Evolutionary conservation across 768 basidiomycete genomes (phyloP), one percentile per base, ranked within the genome.

Genomic region (Exsudoporus frostii): DNA sequence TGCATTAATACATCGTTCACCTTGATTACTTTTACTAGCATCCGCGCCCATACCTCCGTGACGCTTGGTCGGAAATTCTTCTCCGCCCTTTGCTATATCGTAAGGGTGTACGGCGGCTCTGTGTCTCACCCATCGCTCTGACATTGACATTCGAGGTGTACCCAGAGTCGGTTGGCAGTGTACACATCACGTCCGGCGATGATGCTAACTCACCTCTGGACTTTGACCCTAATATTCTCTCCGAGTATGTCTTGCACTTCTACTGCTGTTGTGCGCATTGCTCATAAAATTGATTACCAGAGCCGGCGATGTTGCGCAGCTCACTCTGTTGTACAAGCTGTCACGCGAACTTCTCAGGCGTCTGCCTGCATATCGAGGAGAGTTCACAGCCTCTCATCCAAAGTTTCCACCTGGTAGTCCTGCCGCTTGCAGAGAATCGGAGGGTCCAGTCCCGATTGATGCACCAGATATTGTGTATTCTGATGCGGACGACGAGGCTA

Each of bases 301-400:
- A 29, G 29, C 48, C 1, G 22, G 72, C 8, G 81, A 82, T 58
- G 22, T 86, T 7, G 73, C 63, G 1, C 66, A 76, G 20, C 56
- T 84, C 43, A 71, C 70, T 48, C 80, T 80, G 74, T 71, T 62
- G 0, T 86, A 85, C 65, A 87, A 86, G 56, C 75, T 74, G 48
- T 48, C 63, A 5, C 74, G 84, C 2, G 84, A 87, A 67, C 56
- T 81, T 9, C 68, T 73, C 4, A 76, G 85, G 33, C 79, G 85
- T 15, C 79, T 85, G 77, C 61, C 70, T 6, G 44, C 45, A 7
- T 67, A 64, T 46, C 62, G 64, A 0, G 66, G 66, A 29, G 66
- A 66, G 36, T 38, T 50, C 1, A 7, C 53, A 11, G 11, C 17
- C 1, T 8, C n/a, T 13, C 64, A 67, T 22, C 75, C 75, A 2